Evolutionary conservation across 768 basidiomycete genomes (phyloP).

Genomic region (Boletus speciosus): DNA sequence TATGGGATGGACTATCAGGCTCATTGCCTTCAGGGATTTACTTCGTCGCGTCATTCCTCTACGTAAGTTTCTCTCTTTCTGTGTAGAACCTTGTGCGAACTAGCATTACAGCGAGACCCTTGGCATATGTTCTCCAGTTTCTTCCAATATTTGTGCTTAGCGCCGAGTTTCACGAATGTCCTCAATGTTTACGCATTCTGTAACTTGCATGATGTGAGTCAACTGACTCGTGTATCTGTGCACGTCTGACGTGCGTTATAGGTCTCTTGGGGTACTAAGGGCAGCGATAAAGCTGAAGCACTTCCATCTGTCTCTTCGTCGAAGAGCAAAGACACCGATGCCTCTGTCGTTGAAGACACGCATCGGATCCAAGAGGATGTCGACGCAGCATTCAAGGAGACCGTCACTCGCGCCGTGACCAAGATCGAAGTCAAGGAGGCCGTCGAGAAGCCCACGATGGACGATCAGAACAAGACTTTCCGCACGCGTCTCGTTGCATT

Average conservation of each 20-base stretch:
- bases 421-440: conserved; percentile 65
- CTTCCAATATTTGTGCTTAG: conserved; percentile 84
- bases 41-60: conserved; percentile 78
- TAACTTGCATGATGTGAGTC: conserved; percentile 82
- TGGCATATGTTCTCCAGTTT: conserved; percentile 98
- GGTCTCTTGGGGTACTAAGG: conserved; percentile 95
- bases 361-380: conserved; percentile 83
- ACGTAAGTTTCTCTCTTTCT: conserved; percentile 48
- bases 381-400: conserved; percentile 88
- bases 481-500: conserved; percentile 79
- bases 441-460: conserved; percentile 76
- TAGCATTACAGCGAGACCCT: conserved; percentile 71
- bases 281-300: conserved; percentile 90
- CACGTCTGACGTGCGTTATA: conserved; percentile 24
- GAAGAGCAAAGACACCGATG: conserved; percentile 71
- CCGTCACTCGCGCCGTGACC: conserved; percentile 82
- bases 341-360: conserved; percentile 81
- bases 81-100: conserved; percentile 2
- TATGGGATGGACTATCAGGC: not conserved
- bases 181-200: conserved; percentile 97
- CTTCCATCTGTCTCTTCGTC: conserved; percentile 86
- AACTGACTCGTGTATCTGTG: not conserved
- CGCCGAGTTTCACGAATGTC: conserved; percentile 92
- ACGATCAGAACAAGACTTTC: conserved; percentile 92
- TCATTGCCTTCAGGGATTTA: conserved; percentile 58